Evolutionary conservation across 805 yeast genomes (phyloP).

Genomic region (Sugiyamaella americana): DNA sequence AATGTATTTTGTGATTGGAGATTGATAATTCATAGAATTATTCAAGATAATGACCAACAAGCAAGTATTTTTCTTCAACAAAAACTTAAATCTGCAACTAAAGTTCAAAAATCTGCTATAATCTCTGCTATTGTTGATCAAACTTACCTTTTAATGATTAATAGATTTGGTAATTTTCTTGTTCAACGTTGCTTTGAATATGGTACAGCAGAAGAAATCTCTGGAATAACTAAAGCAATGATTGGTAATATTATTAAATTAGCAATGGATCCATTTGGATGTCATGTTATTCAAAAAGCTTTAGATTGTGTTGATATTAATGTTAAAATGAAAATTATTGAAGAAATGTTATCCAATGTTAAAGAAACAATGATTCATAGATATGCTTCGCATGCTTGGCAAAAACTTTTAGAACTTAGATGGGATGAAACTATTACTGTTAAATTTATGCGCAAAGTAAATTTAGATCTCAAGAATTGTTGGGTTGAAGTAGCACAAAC

Average conservation of each 20-base stretch:
- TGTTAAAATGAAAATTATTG: constrained; percentile 29
- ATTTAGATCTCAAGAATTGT: constrained; percentile 29
- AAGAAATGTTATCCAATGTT: constrained; percentile 33
- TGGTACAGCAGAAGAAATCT: constrained; percentile 28
- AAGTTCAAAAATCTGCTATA: constrained; percentile 29
- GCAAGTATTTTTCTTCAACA: constrained; percentile 39
- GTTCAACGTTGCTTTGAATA: constrained; percentile 37
- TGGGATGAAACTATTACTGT: constrained; percentile 28
- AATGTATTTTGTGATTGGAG: constrained; percentile 29
- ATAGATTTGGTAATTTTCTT: constrained; percentile 39
- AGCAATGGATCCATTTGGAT: constrained; percentile 36
- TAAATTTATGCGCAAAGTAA: constrained; percentile 28
- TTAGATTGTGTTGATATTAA: constrained; percentile 31
- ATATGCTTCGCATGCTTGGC: constrained; percentile 43
- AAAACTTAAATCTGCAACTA: constrained; percentile 30
- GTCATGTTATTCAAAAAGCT: constrained; percentile 39
- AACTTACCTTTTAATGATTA: constrained; percentile 32
- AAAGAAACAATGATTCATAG: constrained; percentile 32
- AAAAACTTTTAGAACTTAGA: constrained; percentile 35
- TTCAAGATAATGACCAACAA: constrained; percentile 35
- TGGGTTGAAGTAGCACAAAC: constrained; percentile 33
- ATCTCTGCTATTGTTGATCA: constrained; percentile 28
- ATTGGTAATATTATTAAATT: constrained; percentile 30
- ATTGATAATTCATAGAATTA: constrained; percentile 30
- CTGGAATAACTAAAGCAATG: constrained; percentile 23